Evolutionary conservation across 139 green algal genomes (phyloP).

Genomic region (Zygnema cylindricum): DNA sequence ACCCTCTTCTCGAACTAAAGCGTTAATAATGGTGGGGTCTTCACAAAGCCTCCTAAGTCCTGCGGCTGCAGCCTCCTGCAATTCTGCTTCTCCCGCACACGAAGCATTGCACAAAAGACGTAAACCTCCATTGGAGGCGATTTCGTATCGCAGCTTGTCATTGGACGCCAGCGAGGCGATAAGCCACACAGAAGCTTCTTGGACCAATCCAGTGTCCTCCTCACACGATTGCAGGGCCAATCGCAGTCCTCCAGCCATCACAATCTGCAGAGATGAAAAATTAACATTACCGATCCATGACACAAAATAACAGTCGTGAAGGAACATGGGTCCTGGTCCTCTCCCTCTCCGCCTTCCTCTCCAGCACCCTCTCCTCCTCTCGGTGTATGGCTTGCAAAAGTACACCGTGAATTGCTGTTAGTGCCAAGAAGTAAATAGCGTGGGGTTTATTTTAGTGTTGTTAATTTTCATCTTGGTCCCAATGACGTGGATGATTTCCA

Average conservation of each 20-base stretch:
- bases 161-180: constrained; percentile 61
- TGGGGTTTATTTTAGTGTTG: no score
- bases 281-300: no score
- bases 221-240: constrained; percentile 39
- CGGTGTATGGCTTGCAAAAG: no score
- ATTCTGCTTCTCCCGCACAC: constrained; percentile 28
- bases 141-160: constrained; percentile 54
- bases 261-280: constrained; percentile 41
- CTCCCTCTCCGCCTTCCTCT: no score
- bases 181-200: constrained; percentile 44
- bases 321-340: no score
- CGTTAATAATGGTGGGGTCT: constrained; percentile 58
- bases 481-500: no score
- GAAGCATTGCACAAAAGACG: constrained; percentile 58
- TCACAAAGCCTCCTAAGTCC: constrained; percentile 63
- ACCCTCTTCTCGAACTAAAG: constrained; percentile 53
- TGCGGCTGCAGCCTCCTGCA: constrained; percentile 60
- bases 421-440: no score
- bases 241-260: constrained; percentile 32
- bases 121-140: constrained; percentile 31
- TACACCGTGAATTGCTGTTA: no score
- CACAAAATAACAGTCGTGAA: no score
- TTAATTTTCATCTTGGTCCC: no score
- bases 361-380: no score
- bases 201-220: constrained; percentile 35